Conservation (phyloP, 2,329 filamentous ascomycete species). For the Elsinoe ampelina region DNA sequence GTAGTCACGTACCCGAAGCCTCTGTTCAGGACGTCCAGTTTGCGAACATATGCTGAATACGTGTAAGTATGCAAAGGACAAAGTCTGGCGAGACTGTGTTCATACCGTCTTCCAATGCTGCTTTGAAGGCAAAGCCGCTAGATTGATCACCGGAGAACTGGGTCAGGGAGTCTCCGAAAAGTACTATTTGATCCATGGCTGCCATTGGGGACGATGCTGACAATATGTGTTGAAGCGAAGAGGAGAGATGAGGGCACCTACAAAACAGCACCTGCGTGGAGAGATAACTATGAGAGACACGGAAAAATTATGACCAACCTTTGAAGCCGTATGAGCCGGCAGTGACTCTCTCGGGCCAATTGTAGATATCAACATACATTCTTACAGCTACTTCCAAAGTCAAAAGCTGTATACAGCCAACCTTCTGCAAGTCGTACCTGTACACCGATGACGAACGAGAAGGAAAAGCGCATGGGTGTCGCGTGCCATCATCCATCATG, state of each 20-base stretch:
- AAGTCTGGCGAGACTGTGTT: slow-evolving; percentile 16
- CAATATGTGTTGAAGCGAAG: too few relatives aligned
- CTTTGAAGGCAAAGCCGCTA: slow-evolving; percentile 64
- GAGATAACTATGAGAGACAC: not conserved
- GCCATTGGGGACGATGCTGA: not conserved
- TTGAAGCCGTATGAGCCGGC: not conserved
- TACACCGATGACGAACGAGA: not conserved
- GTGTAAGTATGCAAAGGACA: not conserved
- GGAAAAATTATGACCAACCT: slow-evolving; percentile 10
- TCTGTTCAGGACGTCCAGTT: slow-evolving; percentile 78
- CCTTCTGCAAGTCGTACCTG: not conserved
- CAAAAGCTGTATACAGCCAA: too few relatives aligned
- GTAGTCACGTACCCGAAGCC: slow-evolving; percentile 53
- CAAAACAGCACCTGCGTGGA: not conserved
- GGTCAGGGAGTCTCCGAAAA: slow-evolving; percentile 86
- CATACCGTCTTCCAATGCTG: slow-evolving; percentile 60
- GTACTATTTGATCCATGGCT: slow-evolving; percentile 50
- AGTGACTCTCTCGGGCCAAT: too few relatives aligned
- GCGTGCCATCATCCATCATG: not conserved
- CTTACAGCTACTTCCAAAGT: too few relatives aligned
- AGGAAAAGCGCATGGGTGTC: not conserved
- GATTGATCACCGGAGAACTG: slow-evolving; percentile 54
- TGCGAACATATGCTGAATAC: slow-evolving; percentile 58
- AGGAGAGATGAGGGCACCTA: too few relatives aligned
- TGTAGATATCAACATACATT: too few relatives aligned